Conservation (phyloP, 805 yeast genomes). For the Kodamaea laetipori region DNA sequence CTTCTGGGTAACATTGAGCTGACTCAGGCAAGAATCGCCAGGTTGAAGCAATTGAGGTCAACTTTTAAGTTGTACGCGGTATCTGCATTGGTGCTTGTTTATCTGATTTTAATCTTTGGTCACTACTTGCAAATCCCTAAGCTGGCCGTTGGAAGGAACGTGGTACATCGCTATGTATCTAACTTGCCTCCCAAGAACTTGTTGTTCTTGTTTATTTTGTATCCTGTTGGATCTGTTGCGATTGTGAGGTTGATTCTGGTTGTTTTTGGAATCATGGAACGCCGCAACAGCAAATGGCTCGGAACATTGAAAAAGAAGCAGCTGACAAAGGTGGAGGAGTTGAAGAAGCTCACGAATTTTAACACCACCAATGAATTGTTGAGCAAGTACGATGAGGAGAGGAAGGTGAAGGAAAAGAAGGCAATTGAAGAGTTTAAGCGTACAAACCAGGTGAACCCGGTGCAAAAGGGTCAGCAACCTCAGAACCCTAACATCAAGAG, state of each 20-base stretch:
- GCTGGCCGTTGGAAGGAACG: constrained; percentile 19
- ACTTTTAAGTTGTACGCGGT: constrained; percentile 20
- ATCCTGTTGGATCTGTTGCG: constrained; percentile 27
- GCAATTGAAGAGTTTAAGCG: neutral
- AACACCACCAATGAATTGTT: constrained; percentile 74
- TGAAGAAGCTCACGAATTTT: constrained; percentile 73
- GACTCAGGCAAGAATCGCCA: constrained; percentile 26
- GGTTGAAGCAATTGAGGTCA: constrained; percentile 18
- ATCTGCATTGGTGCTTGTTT: constrained; percentile 23
- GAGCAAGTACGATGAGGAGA: constrained; percentile 47
- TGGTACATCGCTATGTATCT: constrained; percentile 25
- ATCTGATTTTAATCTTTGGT: constrained; percentile 25
- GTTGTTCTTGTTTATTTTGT: constrained; percentile 19
- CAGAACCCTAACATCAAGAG: neutral
- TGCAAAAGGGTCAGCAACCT: neutral
- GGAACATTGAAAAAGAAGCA: constrained; percentile 45
- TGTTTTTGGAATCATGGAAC: constrained; percentile 23
- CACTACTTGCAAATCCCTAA: constrained; percentile 24
- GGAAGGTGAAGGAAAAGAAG: neutral
- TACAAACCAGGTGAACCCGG: neutral
- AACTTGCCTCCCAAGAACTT: constrained; percentile 27
- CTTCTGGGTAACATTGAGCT: constrained; percentile 37
- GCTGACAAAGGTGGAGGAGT: constrained; percentile 58
- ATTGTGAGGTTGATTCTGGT: constrained; percentile 20
- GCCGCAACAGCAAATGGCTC: constrained; percentile 24